A percentile compares a stretch with the other conserved stretches of the same genome.
Conservation (phyloP, 805 yeast genomes). For the Barnettozyma sp. region DNA sequence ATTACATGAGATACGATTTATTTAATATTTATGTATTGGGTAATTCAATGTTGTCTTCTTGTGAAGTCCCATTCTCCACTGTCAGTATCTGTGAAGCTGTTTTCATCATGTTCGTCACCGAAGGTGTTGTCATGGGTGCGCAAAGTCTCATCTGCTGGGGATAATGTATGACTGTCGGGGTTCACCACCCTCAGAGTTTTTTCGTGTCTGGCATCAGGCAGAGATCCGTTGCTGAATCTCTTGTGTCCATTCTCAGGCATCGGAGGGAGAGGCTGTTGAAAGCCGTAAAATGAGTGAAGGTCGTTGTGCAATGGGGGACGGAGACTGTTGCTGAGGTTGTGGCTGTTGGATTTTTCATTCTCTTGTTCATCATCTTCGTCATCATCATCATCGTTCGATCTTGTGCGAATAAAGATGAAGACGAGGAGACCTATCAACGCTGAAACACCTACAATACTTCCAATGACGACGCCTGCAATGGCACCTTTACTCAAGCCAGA, state of each 20-base stretch:
- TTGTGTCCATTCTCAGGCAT: slow-evolving; percentile 32
- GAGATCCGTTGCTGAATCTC: slow-evolving; percentile 47
- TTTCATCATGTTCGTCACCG: too few relatives aligned
- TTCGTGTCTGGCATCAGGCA: slow-evolving; percentile 42
- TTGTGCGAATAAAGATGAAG: slow-evolving; percentile 15
- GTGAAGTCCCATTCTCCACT: slow-evolving; percentile 10
- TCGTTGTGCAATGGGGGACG: slow-evolving; percentile 11
- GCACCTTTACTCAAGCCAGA: slow-evolving; percentile 35
- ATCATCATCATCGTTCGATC: slow-evolving; percentile 10
- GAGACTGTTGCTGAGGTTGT: slow-evolving; percentile 10
- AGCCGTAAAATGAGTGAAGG: slow-evolving; percentile 5
- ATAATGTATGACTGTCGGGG: slow-evolving; percentile 27
- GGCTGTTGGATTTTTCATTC: slow-evolving; percentile 8
- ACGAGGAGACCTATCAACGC: slow-evolving; percentile 27
- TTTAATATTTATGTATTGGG: too few relatives aligned
- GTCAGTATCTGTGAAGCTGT: slow-evolving; percentile 8
- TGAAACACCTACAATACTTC: slow-evolving; percentile 40
- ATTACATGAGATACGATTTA: too few relatives aligned
- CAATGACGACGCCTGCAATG: slow-evolving; percentile 56
- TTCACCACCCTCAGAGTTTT: slow-evolving; percentile 49
- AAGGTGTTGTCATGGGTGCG: not conserved
- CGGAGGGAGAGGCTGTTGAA: slow-evolving; percentile 7
- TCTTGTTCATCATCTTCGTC: slow-evolving; percentile 15
- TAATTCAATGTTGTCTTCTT: slow-evolving; percentile 4
- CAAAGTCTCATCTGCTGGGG: slow-evolving; percentile 5